Base-by-base conservation (phyloP, 1,284 basidiomycete species). In the Leccinum holopus region DNA sequence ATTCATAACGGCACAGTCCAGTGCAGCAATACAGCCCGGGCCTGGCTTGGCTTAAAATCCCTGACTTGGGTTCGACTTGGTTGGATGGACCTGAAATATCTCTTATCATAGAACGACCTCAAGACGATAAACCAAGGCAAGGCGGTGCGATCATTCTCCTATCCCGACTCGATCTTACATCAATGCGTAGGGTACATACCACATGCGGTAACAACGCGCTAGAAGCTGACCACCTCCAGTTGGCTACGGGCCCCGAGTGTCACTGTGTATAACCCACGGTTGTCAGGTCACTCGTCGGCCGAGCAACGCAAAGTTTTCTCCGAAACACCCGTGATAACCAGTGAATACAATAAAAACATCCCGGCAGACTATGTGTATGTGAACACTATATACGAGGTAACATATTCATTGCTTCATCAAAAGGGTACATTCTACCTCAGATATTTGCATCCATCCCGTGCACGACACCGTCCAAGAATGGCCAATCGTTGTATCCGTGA, bases 401-500 rank as follows among this genome's bases (percentile, higher is more conserved):
- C 9, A 7, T 6, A 28, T 16, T 10, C 4, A 28, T 52, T 30
- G 52, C 32, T 30, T 53, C 25, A 21, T 53, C 10, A 11, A 14
- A 51, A 14, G 25, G 49, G 21, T 25, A 47, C 41, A 44, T 11
- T 3, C 47, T 49, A 52, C 49, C 14, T 52, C 12, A 28, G 25
- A 14, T 14, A 25, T n/a, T 32, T n/a, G 16, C n/a, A 32, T 47
- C 18, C 28, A 56, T 10, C n/a, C 9, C 39, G 10, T 39, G 8
- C 1, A 56, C 44, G 18, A 7, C 41, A 3, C 56, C 55, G 11
- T 67, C 54, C 3, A 56, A 51, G 32, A 65, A 67, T 1, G 69
- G 68, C 62, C 72, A 75, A 58, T 75, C 73, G 25, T 47, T 72
- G 63, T 75, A 74, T 30, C 72, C 73, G 14, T 37, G 16, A 1